A percentile compares a stretch with the other conserved stretches of the same genome.
These are phyloP conservation scores for Wickerhamiella parazyma DNA, from an alignment of 805 yeast species.

Conservation along the genomic window DNA sequence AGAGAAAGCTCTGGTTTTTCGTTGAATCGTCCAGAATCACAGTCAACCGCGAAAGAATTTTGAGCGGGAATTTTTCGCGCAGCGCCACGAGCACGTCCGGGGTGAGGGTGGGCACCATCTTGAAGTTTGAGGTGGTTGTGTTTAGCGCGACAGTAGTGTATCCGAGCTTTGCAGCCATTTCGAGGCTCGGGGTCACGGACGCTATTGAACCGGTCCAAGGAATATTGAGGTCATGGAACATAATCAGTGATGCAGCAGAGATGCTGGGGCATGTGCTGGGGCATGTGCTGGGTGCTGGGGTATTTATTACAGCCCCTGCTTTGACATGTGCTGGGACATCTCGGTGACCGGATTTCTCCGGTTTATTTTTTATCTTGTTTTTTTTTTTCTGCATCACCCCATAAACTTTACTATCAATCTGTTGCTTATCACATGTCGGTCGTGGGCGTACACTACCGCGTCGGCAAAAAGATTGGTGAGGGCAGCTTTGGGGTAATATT, in stretches of 20 bases:
- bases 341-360: no score
- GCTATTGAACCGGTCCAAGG: constrained; percentile 24
- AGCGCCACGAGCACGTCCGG: constrained; percentile 22
- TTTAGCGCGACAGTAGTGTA: constrained; percentile 70
- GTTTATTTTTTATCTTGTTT: no score
- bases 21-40: constrained; percentile 63
- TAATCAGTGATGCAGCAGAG: constrained; percentile 1
- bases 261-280: no score
- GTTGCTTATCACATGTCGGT: constrained; percentile 23
- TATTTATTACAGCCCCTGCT: no score
- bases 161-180: constrained; percentile 31
- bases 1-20: constrained; percentile 49
- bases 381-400: background rate
- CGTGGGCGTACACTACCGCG: constrained; percentile 90
- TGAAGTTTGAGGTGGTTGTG: constrained; percentile 27
- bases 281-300: no score
- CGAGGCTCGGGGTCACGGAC: constrained; percentile 16
- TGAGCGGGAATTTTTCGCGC: constrained; percentile 29
- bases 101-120: constrained; percentile 14
- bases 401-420: no score
- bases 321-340: no score
- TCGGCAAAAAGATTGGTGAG: constrained; percentile 95
- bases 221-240: constrained; percentile 28
- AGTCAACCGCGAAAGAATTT: constrained; percentile 59
- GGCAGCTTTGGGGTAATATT: constrained; percentile 96